Base-by-base conservation (phyloP, 192 early-diverging fungal genomes). In the Piromyces finnis region DNA sequence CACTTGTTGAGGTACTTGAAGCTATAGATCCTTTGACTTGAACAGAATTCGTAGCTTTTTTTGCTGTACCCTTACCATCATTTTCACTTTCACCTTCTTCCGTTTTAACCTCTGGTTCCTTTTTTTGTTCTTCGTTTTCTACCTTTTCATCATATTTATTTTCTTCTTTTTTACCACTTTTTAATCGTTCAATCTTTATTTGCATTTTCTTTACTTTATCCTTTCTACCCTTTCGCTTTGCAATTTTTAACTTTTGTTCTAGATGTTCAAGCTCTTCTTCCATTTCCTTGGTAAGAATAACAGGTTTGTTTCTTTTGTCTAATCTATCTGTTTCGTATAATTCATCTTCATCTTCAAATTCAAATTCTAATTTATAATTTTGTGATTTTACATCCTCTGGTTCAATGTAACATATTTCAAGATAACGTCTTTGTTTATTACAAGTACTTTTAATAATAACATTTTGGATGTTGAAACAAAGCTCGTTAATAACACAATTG, bases 171-270 rank as follows among this genome's bases (percentile, higher is more conserved):
- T 78, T 41, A 78, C 79, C 79, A 36, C 51, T 36, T 11, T 29
- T 41, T 29, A 80, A 29, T 26, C 29, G 1, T 78, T 80, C 79
- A 29, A 80, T 80, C 13, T 80, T 80, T 78, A 29, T 78, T 29
- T 41, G 81, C 77, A 96, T 90, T 82, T 97, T 97, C 59, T 90
- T 89, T 0, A 94, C 89, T 83, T 99, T 99, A 26, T 97, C 96
- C 5, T 87, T 86, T 9, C 90, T 89, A 22, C 93, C 93, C 84
- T 99, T 99, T 37, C 95, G 88, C 77, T 87, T 89, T 0, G 95
- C 96, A 83, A 99, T 99, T 87, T 99, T 99, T 77, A 97, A 86
- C 84, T 98, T 99, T 81, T 98, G 97, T 86, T 99, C 95, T 82
- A 98, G 83, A 79, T 91, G 88, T 88, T 99, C 97, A 77, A 99